A percentile compares a stretch with the other conserved stretches of the same genome.
Evolutionary conservation across 2,329 filamentous ascomycete genomes (phyloP).

Genomic region (Fonsecaea pedrosoi): DNA sequence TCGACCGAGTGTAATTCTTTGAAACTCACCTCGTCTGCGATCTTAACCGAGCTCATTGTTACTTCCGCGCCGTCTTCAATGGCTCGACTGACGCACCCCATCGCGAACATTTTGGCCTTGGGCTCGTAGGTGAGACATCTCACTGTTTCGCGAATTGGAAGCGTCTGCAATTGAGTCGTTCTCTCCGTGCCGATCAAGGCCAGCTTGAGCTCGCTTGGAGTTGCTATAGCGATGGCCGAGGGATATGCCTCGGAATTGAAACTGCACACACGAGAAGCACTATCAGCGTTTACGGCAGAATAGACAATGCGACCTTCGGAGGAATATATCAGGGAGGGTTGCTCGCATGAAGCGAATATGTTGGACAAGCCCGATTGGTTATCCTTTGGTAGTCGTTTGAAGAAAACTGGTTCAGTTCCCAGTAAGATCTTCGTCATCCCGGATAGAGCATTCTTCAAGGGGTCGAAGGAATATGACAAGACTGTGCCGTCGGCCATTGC

Average conservation of each 20-base stretch:
- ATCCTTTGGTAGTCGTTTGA: slow-evolving; percentile 75
- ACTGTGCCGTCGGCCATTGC: slow-evolving; percentile 93
- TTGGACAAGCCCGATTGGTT: slow-evolving; percentile 68
- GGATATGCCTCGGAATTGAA: slow-evolving; percentile 85
- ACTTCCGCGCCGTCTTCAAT: slow-evolving; percentile 74
- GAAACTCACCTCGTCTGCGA: slow-evolving; percentile 91
- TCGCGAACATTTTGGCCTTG: slow-evolving; percentile 77
- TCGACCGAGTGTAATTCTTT: slow-evolving; percentile 74
- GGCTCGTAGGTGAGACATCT: slow-evolving; percentile 85
- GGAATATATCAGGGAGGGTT: slow-evolving; percentile 91
- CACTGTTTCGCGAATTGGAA: slow-evolving; percentile 81
- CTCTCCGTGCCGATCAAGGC: slow-evolving; percentile 81
- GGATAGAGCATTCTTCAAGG: slow-evolving; percentile 66
- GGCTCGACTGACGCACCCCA: slow-evolving; percentile 82
- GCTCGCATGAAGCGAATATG: slow-evolving; percentile 92
- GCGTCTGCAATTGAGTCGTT: slow-evolving; percentile 83
- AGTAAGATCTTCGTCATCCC: slow-evolving; percentile 81
- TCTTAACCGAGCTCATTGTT: slow-evolving; percentile 78
- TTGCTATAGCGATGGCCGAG: slow-evolving; percentile 79
- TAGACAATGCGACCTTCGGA: slow-evolving; percentile 87
- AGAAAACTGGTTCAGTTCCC: slow-evolving; percentile 81
- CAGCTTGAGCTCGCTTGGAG: slow-evolving; percentile 76
- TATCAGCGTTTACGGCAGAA: slow-evolving; percentile 89
- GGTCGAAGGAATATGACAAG: slow-evolving; percentile 77
- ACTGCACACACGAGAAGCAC: slow-evolving; percentile 78